Evolutionary conservation across 352 stramenopile species (phyloP), one percentile per base, ranked within the genome.

Genomic region (Phytophthora meadii): DNA sequence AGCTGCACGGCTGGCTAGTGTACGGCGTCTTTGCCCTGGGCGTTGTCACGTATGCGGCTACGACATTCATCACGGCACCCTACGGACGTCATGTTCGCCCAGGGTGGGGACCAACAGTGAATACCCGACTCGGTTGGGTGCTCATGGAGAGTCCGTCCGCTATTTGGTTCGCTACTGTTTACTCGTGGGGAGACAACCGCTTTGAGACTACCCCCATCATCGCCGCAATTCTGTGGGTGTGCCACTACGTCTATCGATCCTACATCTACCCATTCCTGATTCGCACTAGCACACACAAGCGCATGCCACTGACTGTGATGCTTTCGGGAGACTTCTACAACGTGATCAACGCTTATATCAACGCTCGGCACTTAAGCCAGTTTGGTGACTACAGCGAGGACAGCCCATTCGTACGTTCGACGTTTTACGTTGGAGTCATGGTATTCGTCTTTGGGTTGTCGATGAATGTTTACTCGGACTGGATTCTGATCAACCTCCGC

Each of bases 231-330:
- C 70, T 93, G 40, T 93, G 84, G 84, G 68, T 65, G 28, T 74
- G 61, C 24, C 84, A 91, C 65, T 93, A 93, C 65, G 57, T 65
- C n/a, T 91, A 93, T 69, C 80, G 84, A 28, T 62, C 82, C 7
- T 87, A 85, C 60, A 53, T 91, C 22, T 93, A 90, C 56, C 84
- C 84, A 45, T 88, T 90, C 70, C 71, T 89, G 42, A 90, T 93
- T 60, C 76, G 76, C 17, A 55, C 65, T 42, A 77, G 63, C 65
- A 74, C 53, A 34, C 50, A 74, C 52, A 90, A 91, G 54, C 70
- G 61, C 40, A 91, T 93, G 80, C 84, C 84, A 11, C 40, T 91
- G 45, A 79, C 68, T 5, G 69, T 93, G 19, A 65, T 86, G 64
- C 71, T 89, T 19, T 54, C 59, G 0, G 84, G 77, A 4, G 77